Base-by-base conservation (phyloP, 805 yeast genomes). In the Pichia eremophila region DNA sequence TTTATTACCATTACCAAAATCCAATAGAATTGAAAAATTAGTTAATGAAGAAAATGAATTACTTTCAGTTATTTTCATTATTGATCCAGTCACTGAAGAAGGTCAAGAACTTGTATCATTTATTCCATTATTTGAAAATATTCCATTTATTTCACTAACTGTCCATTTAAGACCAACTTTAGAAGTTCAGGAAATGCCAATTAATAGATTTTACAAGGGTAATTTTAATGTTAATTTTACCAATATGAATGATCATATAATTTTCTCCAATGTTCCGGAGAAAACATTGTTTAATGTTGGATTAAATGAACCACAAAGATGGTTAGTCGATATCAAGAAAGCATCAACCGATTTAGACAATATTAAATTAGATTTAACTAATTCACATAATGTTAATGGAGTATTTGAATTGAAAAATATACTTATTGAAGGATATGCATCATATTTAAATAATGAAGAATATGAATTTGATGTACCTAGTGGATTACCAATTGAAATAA, bases 71-170 rank as follows among this genome's bases (percentile, higher is more conserved):
- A 62, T 77, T 5, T 67, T 85, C 0, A 63, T 85, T 1, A 57
- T 86, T 38, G 89, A 93, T 60, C 97, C 98, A 1, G 62, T 79
- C 2, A 75, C 77, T 49, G 90, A 84, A 54, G 56, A 67, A 15
- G 75, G 95, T 0, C 98, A 87, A 57, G 77, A 75, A 43, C 57
- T 79, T 9, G 54, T 83, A 0, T 66, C 83, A 0, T 59, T 84
- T 17, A 58, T 64, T 4, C 54, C 61, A 4, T 17, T 57, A 34
- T 57, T 68, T 10, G 61, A 69, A n/a, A 54, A 75, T 0, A 52
- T 83, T 28, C 64, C 75, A 1, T 78, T 75, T 54, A 71, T 84
- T 5, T 75, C 77, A 19, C 57, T 81, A 6, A 70, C 72, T 19
- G 64, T 89, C 0, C 56, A 78, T 5, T 54, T 88, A 29, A 75